A percentile compares a stretch with the other conserved stretches of the same genome.
Conservation (phyloP, 352 stramenopile genomes). For the Globisporangium parvum region DNA sequence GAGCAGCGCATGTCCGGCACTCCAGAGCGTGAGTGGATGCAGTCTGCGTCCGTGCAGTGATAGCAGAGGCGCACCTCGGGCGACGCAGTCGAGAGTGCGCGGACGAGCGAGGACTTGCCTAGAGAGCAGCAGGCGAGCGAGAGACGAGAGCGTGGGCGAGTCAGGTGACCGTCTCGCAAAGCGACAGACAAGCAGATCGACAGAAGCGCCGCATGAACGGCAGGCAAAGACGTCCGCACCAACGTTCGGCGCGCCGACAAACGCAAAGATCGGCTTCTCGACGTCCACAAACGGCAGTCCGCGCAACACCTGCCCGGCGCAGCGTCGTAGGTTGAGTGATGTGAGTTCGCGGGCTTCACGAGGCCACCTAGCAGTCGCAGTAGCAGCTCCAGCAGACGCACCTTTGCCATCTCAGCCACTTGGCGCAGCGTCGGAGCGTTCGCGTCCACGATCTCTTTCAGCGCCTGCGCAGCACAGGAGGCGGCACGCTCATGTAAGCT, state of each 20-base stretch:
- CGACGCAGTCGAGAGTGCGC: constrained; percentile 72
- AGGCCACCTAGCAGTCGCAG: neutral
- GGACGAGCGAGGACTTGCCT: constrained; percentile 84
- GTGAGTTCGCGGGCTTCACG: neutral
- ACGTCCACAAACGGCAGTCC: constrained; percentile 73
- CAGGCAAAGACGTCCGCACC: constrained; percentile 27
- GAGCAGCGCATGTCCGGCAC: neutral
- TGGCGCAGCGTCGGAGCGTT: constrained; percentile 34
- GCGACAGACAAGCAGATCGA: neutral
- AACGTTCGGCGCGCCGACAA: constrained; percentile 81
- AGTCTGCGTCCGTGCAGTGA: no score
- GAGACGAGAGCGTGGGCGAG: neutral
- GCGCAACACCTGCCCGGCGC: constrained; percentile 64
- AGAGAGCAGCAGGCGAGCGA: neutral
- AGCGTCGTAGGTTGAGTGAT: no score
- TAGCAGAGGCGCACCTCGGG: constrained; percentile 38
- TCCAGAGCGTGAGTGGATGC: neutral
- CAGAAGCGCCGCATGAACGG: neutral
- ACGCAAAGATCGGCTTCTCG: constrained; percentile 77
- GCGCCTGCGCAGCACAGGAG: constrained; percentile 18
- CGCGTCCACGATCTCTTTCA: constrained; percentile 40
- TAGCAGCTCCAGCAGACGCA: constrained; percentile 6
- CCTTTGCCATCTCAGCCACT: constrained; percentile 58
- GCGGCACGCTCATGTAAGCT: neutral
- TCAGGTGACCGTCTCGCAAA: neutral